A percentile compares a stretch with the other conserved stretches of the same genome.
Evolutionary conservation across 176 grass and related monocot genomes (phyloP).

Genomic region (Cymbopogon citratus): DNA sequence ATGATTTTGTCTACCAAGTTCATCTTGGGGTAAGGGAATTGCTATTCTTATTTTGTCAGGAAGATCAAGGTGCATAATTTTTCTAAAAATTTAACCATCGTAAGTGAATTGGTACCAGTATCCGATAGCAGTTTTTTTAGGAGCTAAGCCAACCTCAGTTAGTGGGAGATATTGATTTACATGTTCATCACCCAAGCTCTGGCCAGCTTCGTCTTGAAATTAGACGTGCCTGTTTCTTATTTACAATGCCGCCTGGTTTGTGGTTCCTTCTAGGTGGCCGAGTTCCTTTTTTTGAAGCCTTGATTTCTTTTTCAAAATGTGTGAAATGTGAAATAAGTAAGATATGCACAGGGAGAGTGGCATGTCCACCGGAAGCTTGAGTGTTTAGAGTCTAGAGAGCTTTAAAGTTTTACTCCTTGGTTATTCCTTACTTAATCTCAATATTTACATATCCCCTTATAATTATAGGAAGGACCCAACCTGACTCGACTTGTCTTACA

Average conservation of each 20-base stretch:
- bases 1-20: constrained; percentile 45
- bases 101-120: not conserved
- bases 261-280: not conserved
- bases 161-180: not conserved
- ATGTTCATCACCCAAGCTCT: not conserved
- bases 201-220: not conserved
- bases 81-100: not conserved
- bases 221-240: not conserved
- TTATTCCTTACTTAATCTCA: not conserved
- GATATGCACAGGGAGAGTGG: no score
- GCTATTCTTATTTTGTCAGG: not conserved
- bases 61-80: not conserved
- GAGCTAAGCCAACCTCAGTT: not conserved
- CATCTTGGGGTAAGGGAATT: constrained; percentile 16
- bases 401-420: no score
- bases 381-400: no score
- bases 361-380: no score
- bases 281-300: not conserved
- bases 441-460: no score
- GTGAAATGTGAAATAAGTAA: not conserved
- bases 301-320: not conserved
- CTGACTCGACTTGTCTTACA: no score
- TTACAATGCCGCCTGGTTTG: not conserved
- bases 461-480: no score
- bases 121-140: not conserved